These are phyloP conservation scores for Chaetothyriales sp. DNA, from an alignment of 2,329 filamentous ascomycete genomes.

Conservation along the genomic window DNA sequence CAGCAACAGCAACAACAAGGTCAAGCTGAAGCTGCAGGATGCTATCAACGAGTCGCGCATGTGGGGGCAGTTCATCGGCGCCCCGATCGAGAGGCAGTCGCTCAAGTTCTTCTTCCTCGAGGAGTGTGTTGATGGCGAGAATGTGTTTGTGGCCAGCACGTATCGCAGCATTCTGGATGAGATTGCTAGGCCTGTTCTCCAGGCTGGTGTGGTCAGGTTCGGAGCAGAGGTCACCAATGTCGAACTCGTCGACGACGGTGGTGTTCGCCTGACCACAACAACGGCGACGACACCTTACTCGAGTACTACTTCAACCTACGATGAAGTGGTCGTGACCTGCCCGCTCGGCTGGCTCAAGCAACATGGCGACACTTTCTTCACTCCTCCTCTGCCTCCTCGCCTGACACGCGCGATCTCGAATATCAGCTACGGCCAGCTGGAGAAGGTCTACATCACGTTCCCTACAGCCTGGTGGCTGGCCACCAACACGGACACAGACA, in stretches of 20 bases:
- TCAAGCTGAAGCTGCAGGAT: slow-evolving; percentile 24
- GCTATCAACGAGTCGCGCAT: slow-evolving; percentile 40
- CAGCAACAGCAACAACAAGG: slow-evolving; percentile 23
- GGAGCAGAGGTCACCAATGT: slow-evolving; percentile 30
- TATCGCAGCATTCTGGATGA: slow-evolving; percentile 42
- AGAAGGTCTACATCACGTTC: slow-evolving; percentile 50
- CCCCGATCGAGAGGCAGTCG: slow-evolving; percentile 43
- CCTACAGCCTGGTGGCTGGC: slow-evolving; percentile 58
- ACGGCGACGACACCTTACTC: slow-evolving; percentile 20
- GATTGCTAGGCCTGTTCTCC: slow-evolving; percentile 34
- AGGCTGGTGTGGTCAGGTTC: slow-evolving; percentile 35
- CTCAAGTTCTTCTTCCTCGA: slow-evolving; percentile 51
- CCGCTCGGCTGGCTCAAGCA: slow-evolving; percentile 40
- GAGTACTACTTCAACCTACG: slow-evolving; percentile 26
- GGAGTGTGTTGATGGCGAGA: slow-evolving; percentile 51
- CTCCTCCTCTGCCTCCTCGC: slow-evolving; percentile 28
- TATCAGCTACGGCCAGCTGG: slow-evolving; percentile 33
- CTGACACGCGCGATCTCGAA: slow-evolving; percentile 32
- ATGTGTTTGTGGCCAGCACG: slow-evolving; percentile 47
- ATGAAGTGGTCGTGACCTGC: slow-evolving; percentile 38
- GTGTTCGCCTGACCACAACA: slow-evolving; percentile 26
- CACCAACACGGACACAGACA: slow-evolving; percentile 24
- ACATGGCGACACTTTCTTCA: slow-evolving; percentile 30
- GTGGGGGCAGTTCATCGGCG: slow-evolving; percentile 52
- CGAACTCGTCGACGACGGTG: slow-evolving; percentile 16